Percentiles rank a stretch among this genome's conserved stretches.
Conservation (phyloP, 2,329 filamentous ascomycete genomes). For the Colletotrichum sp. region DNA sequence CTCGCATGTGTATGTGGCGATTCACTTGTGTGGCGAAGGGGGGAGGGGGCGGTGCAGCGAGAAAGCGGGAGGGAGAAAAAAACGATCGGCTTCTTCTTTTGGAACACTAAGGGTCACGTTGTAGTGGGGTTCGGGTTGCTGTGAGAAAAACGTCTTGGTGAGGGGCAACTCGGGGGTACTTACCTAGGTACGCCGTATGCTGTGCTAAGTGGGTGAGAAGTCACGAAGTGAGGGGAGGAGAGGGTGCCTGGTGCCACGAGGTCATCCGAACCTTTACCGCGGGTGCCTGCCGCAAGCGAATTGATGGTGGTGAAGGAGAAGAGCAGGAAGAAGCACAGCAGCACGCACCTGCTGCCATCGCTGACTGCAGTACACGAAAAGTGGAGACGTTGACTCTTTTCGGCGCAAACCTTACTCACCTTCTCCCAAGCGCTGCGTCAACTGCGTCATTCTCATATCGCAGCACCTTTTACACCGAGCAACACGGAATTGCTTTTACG, state of each 20-base stretch:
- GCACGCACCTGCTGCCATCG: background rate
- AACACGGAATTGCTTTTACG: background rate
- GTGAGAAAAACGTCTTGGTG: background rate
- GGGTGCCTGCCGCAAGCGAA: background rate
- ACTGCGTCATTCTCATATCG: background rate
- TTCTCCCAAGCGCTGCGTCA: background rate
- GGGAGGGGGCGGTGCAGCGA: background rate
- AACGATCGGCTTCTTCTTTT: background rate
- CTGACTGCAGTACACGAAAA: background rate
- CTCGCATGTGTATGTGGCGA: background rate
- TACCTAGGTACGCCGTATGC: background rate
- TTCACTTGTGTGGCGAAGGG: background rate
- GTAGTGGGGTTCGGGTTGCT: background rate
- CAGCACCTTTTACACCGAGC: background rate
- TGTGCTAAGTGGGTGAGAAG: background rate
- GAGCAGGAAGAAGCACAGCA: background rate
- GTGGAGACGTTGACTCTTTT: background rate
- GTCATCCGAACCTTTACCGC: background rate
- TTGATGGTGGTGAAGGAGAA: background rate
- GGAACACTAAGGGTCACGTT: background rate
- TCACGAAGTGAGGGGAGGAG: background rate
- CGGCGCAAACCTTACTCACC: background rate
- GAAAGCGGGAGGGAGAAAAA: background rate
- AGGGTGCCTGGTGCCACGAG: background rate
- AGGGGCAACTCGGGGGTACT: background rate